Evolutionary conservation across 2,329 filamentous ascomycete genomes (phyloP), one percentile per base, ranked within the genome.

Genomic region (Fusarium sp.): DNA sequence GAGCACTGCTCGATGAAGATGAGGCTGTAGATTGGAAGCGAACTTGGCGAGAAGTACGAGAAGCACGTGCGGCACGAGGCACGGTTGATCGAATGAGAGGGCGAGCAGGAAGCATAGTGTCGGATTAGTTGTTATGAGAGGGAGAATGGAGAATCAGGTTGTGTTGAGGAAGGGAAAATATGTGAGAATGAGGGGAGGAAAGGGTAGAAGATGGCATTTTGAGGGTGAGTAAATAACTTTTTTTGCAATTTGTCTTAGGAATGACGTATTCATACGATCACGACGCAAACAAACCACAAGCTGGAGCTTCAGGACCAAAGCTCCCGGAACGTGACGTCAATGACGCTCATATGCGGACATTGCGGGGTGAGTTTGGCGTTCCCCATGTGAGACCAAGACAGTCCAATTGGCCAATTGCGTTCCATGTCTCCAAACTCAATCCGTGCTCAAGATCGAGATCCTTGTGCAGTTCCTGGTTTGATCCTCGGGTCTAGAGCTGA

Each of bases 21-120:
- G 60, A 68, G 41, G 81, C 73, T 20, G 84, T 82, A 3, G 85
- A 86, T 72, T 87, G 85, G 77, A 83, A 83, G 44, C 85, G 85
- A 20, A 78, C 47, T 20, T 80, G 77, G 26, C 74, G 74, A 61
- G 80, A 66, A 22, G 63, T 60, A 34, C 79, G 81, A 11, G 71
- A 55, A 30, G 74, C 64, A 52, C 80, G 78, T 24, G 80, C 66
- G 38, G 78, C 77, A 45, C 79, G 73, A 38, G 77, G 79, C 41
- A 80, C 58, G 41, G 62, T 66, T 26, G 78, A 76, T 66, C 80
- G 78, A 28, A 77, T 66, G 54, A 81, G 60, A 45, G 78, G 78
- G 61, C 80, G 78, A 50, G 79, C 70, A 57, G 80, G 38, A 50
- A 81, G 78, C 81, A 83, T 83, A 45, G 54, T 76, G 64, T 38